phyloP scores from a whole-genome alignment of 1,139 yeast species.

The Pichia sp. region DNA sequence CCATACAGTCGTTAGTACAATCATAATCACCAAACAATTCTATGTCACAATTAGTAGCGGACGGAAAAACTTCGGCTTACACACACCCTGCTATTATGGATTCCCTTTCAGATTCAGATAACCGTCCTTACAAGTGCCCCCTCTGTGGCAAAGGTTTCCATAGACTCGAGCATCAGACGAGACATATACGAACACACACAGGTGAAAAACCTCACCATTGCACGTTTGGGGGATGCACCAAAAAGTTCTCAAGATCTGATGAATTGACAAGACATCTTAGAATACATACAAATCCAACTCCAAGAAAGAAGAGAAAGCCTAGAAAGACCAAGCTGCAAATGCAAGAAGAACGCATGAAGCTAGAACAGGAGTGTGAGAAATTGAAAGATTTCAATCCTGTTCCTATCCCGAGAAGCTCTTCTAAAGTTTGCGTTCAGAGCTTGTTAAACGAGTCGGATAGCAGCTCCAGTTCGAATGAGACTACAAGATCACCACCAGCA shows the following conservation, averaged over 20 bases:
- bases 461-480: no score
- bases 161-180: slow-evolving; percentile 86
- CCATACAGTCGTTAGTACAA: no score
- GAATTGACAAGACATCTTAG: slow-evolving; percentile 86
- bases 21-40: no score
- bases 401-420: no score
- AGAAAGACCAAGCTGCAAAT: slow-evolving; percentile 16
- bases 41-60: no score
- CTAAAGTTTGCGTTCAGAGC: no score
- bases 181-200: slow-evolving; percentile 92
- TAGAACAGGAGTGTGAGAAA: not conserved
- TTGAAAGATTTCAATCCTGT: no score
- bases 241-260: slow-evolving; percentile 80
- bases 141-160: slow-evolving; percentile 90
- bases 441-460: no score
- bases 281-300: slow-evolving; percentile 72
- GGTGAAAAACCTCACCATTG: slow-evolving; percentile 95
- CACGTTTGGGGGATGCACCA: slow-evolving; percentile 78
- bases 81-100: no score
- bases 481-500: no score
- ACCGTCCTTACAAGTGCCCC: slow-evolving; percentile 83
- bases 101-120: slow-evolving; percentile 9
- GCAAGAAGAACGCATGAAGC: slow-evolving; percentile 6
- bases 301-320: slow-evolving; percentile 25
- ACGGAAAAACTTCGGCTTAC: no score